Evolutionary conservation across 805 yeast genomes (phyloP).

Genomic region (Suhomyces sp.): DNA sequence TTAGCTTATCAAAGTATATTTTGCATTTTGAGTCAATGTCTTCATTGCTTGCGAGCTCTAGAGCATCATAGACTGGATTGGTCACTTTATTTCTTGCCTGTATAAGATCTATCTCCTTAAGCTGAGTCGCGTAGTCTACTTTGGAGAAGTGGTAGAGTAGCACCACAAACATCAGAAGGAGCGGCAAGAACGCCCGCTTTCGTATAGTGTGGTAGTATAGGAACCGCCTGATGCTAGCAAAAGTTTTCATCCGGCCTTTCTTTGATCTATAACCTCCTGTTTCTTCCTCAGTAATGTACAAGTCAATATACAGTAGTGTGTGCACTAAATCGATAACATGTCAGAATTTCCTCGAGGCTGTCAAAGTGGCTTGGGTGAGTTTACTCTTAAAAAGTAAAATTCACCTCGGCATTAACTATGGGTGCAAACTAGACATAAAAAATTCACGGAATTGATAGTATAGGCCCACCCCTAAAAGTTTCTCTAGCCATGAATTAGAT

Average conservation of each 20-base stretch:
- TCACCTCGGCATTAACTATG: too few species aligned
- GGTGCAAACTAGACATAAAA: not conserved
- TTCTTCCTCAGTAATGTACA: not conserved
- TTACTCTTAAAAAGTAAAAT: too few species aligned
- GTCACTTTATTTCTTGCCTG: not conserved
- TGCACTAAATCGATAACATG: not conserved
- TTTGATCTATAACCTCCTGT: not conserved
- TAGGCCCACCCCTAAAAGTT: too few species aligned
- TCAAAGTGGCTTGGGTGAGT: not conserved
- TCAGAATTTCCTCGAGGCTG: not conserved
- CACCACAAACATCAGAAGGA: not conserved
- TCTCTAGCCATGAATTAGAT: not conserved
- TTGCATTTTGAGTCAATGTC: not conserved
- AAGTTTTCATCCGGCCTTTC: not conserved
- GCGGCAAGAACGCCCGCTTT: not conserved
- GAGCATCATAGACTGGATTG: not conserved
- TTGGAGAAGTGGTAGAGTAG: not conserved
- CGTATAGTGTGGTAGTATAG: not conserved
- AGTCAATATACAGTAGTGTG: not conserved
- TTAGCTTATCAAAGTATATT: not conserved
- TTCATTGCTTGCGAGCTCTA: not conserved
- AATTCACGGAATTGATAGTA: too few species aligned
- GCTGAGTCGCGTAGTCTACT: not conserved
- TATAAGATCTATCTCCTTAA: not conserved
- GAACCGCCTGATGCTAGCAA: not conserved